These are phyloP conservation scores for Carnegiea gigantea DNA, from an alignment of 179 eudicot species.

Conservation along the genomic window DNA sequence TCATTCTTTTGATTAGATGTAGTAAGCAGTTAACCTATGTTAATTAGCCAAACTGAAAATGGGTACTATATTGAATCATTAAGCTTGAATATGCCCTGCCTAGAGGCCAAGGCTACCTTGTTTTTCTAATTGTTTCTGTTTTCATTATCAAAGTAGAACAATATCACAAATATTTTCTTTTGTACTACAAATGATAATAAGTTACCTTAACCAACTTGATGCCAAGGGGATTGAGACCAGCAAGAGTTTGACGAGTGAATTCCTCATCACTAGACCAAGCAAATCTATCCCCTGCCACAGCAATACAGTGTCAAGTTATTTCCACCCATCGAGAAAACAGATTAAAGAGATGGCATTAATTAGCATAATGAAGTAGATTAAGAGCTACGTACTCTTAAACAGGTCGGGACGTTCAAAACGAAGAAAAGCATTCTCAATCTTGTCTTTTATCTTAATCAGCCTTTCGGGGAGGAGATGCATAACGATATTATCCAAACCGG, in stretches of 20 bases:
- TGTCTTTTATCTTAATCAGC: conserved; percentile 33
- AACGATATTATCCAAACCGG: conserved; percentile 6
- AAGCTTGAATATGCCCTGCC: too few relatives aligned
- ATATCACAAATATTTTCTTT: not conserved
- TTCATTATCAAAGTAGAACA: too few relatives aligned
- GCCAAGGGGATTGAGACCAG: conserved; percentile 63
- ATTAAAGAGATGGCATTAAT: too few relatives aligned
- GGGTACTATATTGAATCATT: too few relatives aligned
- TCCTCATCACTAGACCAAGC: conserved; percentile 75
- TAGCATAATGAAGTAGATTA: not conserved
- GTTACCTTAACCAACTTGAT: conserved; percentile 59
- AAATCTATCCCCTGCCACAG: conserved; percentile 56
- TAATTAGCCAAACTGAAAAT: not conserved
- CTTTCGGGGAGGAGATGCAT: conserved; percentile 42
- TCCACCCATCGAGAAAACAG: not conserved
- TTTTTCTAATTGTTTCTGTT: too few relatives aligned
- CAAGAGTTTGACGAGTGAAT: conserved; percentile 70
- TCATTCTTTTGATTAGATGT: too few relatives aligned
- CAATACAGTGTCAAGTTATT: not conserved
- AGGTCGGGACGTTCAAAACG: conserved; percentile 63
- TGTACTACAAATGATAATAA: not conserved
- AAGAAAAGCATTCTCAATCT: conserved; percentile 31
- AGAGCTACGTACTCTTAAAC: conserved; percentile 41
- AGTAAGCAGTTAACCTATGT: too few relatives aligned
- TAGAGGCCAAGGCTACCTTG: too few relatives aligned